Evolutionary conservation across 169 alveolate genomes (phyloP).

Genomic region (Plasmodium relictum): DNA sequence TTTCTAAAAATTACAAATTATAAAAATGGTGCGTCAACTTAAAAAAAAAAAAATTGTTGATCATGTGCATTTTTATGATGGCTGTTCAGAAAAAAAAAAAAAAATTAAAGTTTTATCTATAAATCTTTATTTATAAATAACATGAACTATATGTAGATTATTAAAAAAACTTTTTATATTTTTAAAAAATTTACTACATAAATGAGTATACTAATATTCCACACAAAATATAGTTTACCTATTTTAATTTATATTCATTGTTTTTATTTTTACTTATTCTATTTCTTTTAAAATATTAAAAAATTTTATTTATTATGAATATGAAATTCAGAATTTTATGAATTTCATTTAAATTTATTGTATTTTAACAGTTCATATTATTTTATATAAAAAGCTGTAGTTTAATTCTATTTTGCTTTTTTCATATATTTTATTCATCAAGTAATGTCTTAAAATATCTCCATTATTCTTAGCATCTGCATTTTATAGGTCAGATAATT

Average conservation of each 20-base stretch:
- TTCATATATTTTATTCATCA: constrained; percentile 22
- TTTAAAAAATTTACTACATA: constrained; percentile 12
- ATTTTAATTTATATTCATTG: background rate
- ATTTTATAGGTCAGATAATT: constrained; percentile 43
- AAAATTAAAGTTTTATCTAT: constrained; percentile 17
- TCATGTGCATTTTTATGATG: constrained; percentile 58
- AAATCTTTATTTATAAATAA: constrained; percentile 8
- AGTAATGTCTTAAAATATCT: constrained; percentile 51
- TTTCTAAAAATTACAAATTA: background rate
- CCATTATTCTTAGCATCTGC: constrained; percentile 49
- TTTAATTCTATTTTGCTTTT: constrained; percentile 37
- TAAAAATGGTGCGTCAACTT: constrained; percentile 11
- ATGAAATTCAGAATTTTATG: constrained; percentile 33
- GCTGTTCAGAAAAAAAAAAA: constrained; percentile 54
- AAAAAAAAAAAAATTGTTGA: constrained; percentile 15
- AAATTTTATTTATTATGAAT: constrained; percentile 15
- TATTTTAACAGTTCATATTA: constrained; percentile 31
- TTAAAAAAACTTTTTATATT: constrained; percentile 5
- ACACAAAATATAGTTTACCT: constrained; percentile 14
- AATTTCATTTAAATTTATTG: background rate
- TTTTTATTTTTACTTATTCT: background rate
- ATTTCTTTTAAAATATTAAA: constrained; percentile 7
- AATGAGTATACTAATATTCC: constrained; percentile 18
- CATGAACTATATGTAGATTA: constrained; percentile 17
- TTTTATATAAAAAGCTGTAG: constrained; percentile 20